Conservation (phyloP, 2,329 filamentous ascomycete species). For the Arachnopeziza araneosa region DNA sequence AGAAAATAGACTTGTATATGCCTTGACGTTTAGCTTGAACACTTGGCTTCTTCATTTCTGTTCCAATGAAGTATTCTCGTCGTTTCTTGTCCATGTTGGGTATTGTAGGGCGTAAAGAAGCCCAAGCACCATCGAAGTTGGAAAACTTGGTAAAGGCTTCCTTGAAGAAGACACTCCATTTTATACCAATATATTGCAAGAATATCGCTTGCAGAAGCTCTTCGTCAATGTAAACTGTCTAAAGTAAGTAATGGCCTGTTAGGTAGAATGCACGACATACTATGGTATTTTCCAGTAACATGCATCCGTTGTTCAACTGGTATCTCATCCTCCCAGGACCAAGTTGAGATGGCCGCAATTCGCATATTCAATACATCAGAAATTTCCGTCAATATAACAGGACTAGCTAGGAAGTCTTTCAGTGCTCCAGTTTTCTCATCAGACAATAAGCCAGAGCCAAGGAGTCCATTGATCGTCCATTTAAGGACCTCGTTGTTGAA, state of each 20-base stretch:
- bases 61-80: slow-evolving; percentile 24
- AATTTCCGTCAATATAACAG: slow-evolving; percentile 46
- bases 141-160: slow-evolving; percentile 31
- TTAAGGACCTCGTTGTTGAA: slow-evolving; percentile 39
- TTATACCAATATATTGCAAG: slow-evolving; percentile 47
- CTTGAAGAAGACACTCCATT: slow-evolving; percentile 45
- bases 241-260: background rate
- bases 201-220: slow-evolving; percentile 52
- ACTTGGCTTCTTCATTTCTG: slow-evolving; percentile 14
- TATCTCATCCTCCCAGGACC: slow-evolving; percentile 45
- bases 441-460: slow-evolving; percentile 44
- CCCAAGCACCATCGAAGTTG: slow-evolving; percentile 22
- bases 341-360: slow-evolving; percentile 44
- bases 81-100: slow-evolving; percentile 14
- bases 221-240: slow-evolving; percentile 49
- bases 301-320: slow-evolving; percentile 46
- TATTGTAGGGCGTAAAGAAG: slow-evolving; percentile 15
- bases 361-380: slow-evolving; percentile 54
- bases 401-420: slow-evolving; percentile 44
- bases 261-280: slow-evolving; percentile 3
- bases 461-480: slow-evolving; percentile 42
- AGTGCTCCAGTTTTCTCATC: slow-evolving; percentile 46
- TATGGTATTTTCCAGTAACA: slow-evolving; percentile 52
- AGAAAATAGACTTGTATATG: slow-evolving; percentile 25
- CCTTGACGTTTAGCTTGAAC: slow-evolving; percentile 21